Base-by-base conservation (phyloP, 305 asterid genomes). In the Fraxinus floribunda region DNA sequence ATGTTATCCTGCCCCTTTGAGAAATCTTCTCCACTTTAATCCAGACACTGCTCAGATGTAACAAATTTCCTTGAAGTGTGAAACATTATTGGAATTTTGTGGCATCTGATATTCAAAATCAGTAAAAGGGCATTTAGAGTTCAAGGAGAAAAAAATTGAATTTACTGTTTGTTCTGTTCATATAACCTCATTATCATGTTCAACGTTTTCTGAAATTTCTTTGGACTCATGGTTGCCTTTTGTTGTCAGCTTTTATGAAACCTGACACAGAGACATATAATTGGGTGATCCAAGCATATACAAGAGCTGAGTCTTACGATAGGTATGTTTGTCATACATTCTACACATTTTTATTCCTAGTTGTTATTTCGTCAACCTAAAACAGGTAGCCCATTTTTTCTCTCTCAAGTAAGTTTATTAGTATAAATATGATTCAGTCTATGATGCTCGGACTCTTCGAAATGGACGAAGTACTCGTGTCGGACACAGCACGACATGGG, bases 221-320 rank as follows among this genome's bases (percentile, higher is more conserved):
- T 79, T 41, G 49, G 72, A 83, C 86, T 88, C 78, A 86, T 88
- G 83, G 72, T 81, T 81, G 80, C 70, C 81, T 81, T 85, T 92
- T 84, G 81, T 85, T 86, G 83, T 82, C 89, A 96, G 99, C 84
- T 84, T 88, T 30, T 89, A 96, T 96, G 99, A 96, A 96, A 86
- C 99, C 99, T 73, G 94, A 96, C 83, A 90, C 98, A 38, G 99
- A 96, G 92, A 91, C 99, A 55, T 96, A 96, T 87, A 96, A 96
- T 90, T 96, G 98, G 98, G 97, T 96, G 87, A 96, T 96, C 90
- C 99, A 94, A 89, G 98, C 99, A 80, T 94, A 92, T 85, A 94
- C 99, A 79, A 93, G 99, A 89, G 99, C 98, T 7, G 99, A 94
- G 83, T 91, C 99, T 78, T 95, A 94, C 88, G 99, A 95, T 86